Evolutionary conservation across 495 filamentous ascomycete species (phyloP), one percentile per base, ranked within the genome.

Genomic region (Xylaria flabelliformis): DNA sequence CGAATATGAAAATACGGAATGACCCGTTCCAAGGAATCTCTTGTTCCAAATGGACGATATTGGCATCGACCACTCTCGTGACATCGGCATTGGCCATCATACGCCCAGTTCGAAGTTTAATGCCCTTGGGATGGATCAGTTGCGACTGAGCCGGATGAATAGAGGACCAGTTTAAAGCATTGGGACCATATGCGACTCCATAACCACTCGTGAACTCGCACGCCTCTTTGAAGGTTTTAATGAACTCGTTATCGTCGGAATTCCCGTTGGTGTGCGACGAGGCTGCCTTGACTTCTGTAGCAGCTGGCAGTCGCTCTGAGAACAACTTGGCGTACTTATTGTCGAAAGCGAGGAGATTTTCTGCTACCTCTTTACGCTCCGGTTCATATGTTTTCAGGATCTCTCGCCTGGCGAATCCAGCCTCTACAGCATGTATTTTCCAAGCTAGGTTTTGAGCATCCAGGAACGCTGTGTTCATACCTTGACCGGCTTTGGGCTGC

Each of bases 1-100:
- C 93, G 75, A 97, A 96, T 72, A 97, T 77, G 76, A 93, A 97
- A 76, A 97, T 87, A 42, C 93, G 88, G 87, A 94, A 97, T 12
- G 94, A 90, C 68, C 94, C 94, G 81, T 97, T 97, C 64, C 93
- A 84, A 0, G 94, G 94, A 64, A 97, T 85, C 72, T 95, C 93
- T 80, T 97, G 94, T 82, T 97, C 94, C 50, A 97, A 83, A 74
- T 96, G 91, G 17, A 95, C 93, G 32, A 92, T 87, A 83, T 96
- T 97, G 76, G 93, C 90, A 77, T 97, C 94, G 4, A 91, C 89
- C 36, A 97, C 91, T 44, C 94, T 88, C 36, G 93, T 97, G 46
- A 97, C 94, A 67, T 90, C 91, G 5, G 91, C 86, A 26, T 92
- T 92, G 26, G 85, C 89, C 79, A 97, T 86, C 32, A 94, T 88